Conservation (phyloP, 2,329 filamentous ascomycete genomes). For the Bertia moriformis region DNA sequence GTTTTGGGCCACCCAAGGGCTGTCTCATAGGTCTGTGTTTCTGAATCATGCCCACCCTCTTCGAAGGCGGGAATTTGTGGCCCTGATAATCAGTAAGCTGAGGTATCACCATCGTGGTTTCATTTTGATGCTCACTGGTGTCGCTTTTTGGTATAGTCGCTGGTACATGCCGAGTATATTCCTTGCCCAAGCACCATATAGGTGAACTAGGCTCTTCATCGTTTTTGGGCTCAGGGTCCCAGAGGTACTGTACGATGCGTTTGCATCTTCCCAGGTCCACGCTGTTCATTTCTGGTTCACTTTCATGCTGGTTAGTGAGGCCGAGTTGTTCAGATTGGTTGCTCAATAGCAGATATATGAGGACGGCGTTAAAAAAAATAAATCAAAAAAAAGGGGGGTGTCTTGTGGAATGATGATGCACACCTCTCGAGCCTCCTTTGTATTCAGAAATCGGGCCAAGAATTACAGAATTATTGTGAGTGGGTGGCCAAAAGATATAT, state of each 20-base stretch:
- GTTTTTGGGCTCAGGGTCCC: conserved; percentile 12
- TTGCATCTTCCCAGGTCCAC: conserved; percentile 8
- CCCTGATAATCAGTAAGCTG: too few relatives aligned
- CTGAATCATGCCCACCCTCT: conserved; percentile 5
- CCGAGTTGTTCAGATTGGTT: neutral
- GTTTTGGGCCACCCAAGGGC: conserved; percentile 62
- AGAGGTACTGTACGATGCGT: conserved; percentile 11
- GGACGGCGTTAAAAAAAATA: too few relatives aligned
- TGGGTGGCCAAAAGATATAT: too few relatives aligned
- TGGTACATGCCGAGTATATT: conserved; percentile 8
- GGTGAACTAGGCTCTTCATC: conserved; percentile 8
- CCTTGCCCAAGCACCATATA: conserved; percentile 12
- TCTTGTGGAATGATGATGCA: too few relatives aligned
- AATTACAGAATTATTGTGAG: too few relatives aligned
- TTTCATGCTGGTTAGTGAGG: neutral
- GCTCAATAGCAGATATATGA: too few relatives aligned
- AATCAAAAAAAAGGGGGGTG: too few relatives aligned
- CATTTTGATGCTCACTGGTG: neutral
- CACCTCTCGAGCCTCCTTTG: too few relatives aligned
- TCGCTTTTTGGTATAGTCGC: conserved; percentile 4
- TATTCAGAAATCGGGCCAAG: too few relatives aligned
- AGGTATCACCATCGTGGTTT: too few relatives aligned
- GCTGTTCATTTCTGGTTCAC: neutral
- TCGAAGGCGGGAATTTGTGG: too few relatives aligned
- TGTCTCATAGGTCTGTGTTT: conserved; percentile 2